phyloP scores from a whole-genome alignment of 2,329 filamentous ascomycete species.

The Paraconiothyrium sp. region DNA sequence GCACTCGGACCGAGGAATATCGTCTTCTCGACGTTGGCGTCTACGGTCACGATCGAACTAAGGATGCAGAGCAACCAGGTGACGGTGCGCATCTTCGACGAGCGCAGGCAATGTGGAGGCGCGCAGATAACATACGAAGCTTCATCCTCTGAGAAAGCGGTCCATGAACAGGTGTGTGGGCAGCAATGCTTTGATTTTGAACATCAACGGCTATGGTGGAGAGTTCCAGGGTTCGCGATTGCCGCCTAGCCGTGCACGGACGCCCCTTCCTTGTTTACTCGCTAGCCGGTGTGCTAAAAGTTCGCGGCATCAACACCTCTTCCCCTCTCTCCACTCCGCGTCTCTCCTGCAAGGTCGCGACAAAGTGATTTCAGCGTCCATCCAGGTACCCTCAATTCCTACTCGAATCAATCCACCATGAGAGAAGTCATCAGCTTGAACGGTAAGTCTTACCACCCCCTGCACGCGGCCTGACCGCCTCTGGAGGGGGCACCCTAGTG shows the following conservation, averaged over 20 bases:
- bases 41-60: constrained; percentile 45
- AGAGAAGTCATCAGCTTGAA: constrained; percentile 99
- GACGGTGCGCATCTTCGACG: constrained; percentile 46
- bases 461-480: constrained; percentile 56
- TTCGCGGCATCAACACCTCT: constrained; percentile 31
- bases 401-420: constrained; percentile 69
- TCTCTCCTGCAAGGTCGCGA: constrained; percentile 38
- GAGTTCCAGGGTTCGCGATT: constrained; percentile 1
- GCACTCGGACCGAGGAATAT: constrained; percentile 80
- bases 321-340: constrained; percentile 23
- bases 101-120: constrained; percentile 16
- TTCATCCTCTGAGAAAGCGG: constrained; percentile 4
- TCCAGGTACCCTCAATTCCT: constrained; percentile 44
- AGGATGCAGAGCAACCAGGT: constrained; percentile 40
- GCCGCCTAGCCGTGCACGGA: constrained; percentile 11
- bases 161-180: neutral
- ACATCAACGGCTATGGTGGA: neutral
- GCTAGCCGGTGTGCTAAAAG: constrained; percentile 18
- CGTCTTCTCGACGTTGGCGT: constrained; percentile 87
- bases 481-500: constrained; percentile 28
- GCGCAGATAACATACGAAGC: neutral
- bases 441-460: constrained; percentile 69
- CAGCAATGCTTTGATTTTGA: neutral
- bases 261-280: constrained; percentile 13
- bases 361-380: constrained; percentile 20